Conservation (phyloP, 2,329 filamentous ascomycete genomes). For the Colletotrichum orchidophilum region DNA sequence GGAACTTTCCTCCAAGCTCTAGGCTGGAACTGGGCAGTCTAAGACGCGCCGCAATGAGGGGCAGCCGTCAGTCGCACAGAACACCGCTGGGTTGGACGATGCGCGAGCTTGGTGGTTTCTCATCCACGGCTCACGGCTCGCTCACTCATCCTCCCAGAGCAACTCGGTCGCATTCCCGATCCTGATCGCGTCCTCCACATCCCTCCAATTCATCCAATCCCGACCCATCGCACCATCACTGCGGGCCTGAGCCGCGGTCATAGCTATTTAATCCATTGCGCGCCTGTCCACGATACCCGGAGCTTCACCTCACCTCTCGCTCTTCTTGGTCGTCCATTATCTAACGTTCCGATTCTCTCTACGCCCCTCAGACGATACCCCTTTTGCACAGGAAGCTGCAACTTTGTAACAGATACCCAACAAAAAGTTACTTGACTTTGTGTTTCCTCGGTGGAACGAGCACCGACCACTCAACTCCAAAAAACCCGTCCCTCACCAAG, state of each 20-base stretch:
- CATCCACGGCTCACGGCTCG: not conserved
- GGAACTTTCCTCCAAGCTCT: not conserved
- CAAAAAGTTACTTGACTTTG: not conserved
- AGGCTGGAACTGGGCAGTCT: not conserved
- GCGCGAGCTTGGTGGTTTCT: not conserved
- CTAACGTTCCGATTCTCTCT: not conserved
- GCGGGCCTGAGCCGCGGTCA: slow-evolving; percentile 3
- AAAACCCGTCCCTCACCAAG: not conserved
- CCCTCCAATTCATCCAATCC: slow-evolving; percentile 22
- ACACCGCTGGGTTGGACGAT: not conserved
- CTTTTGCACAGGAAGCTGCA: not conserved
- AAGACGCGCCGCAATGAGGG: slow-evolving; percentile 23
- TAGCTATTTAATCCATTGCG: slow-evolving; percentile 26
- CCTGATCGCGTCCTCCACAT: slow-evolving; percentile 2
- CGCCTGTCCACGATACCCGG: slow-evolving; percentile 2
- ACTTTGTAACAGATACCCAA: not conserved
- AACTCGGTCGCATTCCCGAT: slow-evolving; percentile 1
- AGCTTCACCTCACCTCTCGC: not conserved
- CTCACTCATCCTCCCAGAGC: not conserved
- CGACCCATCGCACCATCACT: not conserved
- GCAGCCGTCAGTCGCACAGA: not conserved
- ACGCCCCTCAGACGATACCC: slow-evolving; percentile 12
- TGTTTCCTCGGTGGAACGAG: slow-evolving; percentile 2
- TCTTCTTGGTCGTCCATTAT: not conserved
- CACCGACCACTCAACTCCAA: slow-evolving; percentile 1